Evolutionary conservation across 345 rosid genomes (phyloP).

Genomic region (Mercurialis annua): DNA sequence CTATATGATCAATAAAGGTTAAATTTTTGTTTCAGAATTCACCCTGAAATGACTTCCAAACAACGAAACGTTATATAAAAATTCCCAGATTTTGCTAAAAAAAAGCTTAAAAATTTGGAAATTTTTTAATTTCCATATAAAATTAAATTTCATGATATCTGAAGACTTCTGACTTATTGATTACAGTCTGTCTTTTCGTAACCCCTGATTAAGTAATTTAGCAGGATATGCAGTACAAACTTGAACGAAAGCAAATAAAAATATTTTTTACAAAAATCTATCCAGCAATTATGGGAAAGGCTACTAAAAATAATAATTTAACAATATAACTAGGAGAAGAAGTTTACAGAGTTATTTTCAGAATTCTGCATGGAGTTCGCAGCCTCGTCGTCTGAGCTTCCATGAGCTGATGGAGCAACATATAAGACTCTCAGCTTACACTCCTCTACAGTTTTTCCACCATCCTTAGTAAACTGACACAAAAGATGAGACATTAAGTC

Average conservation of each 20-base stretch:
- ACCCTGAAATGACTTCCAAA: neutral
- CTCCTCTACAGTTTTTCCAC: slow-evolving; percentile 66
- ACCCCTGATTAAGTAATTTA: slow-evolving; percentile 1
- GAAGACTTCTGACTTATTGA: neutral
- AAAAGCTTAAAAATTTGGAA: neutral
- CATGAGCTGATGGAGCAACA: slow-evolving; percentile 48
- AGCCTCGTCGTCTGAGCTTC: slow-evolving; percentile 49
- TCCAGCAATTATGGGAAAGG: neutral
- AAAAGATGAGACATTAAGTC: slow-evolving; percentile 15
- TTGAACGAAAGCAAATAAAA: too few relatives aligned
- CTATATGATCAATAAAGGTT: neutral
- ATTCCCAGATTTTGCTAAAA: neutral
- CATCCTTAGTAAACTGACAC: slow-evolving; percentile 71
- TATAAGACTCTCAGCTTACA: slow-evolving; percentile 82
- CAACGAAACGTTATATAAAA: neutral
- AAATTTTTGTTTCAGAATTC: neutral
- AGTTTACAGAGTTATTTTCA: slow-evolving; percentile 66
- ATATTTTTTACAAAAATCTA: too few relatives aligned
- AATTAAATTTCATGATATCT: neutral
- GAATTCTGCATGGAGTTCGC: slow-evolving; percentile 43
- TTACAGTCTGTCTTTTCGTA: neutral
- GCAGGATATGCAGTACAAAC: neutral
- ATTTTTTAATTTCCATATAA: neutral
- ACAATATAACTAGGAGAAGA: neutral
- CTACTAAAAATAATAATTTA: neutral